phyloP scores from a whole-genome alignment of 1,284 basidiomycete species.

The Peniophora sp. region DNA sequence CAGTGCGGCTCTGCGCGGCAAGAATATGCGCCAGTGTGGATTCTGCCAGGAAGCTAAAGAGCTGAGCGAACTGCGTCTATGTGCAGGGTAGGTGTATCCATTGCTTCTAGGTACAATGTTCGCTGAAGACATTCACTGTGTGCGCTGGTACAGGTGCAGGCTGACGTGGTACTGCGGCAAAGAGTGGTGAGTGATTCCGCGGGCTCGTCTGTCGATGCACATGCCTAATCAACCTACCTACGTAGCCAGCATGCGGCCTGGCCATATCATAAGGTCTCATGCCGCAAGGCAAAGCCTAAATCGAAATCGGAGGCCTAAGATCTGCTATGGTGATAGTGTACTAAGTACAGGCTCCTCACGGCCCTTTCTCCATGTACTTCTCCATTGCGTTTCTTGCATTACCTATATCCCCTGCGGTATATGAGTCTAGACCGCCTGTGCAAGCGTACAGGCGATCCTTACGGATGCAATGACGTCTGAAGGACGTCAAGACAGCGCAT shows the following conservation, averaged over 20 bases:
- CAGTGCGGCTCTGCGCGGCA: conserved; percentile 14
- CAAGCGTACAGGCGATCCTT: no score
- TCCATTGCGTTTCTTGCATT: no score
- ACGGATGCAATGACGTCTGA: no score
- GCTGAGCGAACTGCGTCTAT: conserved; percentile 17
- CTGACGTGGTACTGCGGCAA: conserved; percentile 20
- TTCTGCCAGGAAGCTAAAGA: conserved; percentile 18
- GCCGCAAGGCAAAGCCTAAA: not conserved
- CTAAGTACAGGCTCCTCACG: no score
- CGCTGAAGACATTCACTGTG: not conserved
- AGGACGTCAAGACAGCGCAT: no score
- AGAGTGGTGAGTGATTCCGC: conserved; percentile 16
- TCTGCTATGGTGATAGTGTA: no score
- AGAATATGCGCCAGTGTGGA: conserved; percentile 16
- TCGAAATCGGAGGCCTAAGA: no score
- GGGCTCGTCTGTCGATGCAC: not conserved
- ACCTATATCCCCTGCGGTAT: no score
- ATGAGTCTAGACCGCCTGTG: no score
- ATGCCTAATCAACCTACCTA: not conserved
- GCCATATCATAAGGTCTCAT: not conserved
- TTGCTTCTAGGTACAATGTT: not conserved
- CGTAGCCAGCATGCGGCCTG: not conserved
- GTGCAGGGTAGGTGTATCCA: conserved; percentile 14
- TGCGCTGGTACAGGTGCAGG: conserved; percentile 16
- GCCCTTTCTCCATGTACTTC: no score